Base-by-base conservation (phyloP, 2,329 filamentous ascomycete genomes). In the Penicillium sp. region DNA sequence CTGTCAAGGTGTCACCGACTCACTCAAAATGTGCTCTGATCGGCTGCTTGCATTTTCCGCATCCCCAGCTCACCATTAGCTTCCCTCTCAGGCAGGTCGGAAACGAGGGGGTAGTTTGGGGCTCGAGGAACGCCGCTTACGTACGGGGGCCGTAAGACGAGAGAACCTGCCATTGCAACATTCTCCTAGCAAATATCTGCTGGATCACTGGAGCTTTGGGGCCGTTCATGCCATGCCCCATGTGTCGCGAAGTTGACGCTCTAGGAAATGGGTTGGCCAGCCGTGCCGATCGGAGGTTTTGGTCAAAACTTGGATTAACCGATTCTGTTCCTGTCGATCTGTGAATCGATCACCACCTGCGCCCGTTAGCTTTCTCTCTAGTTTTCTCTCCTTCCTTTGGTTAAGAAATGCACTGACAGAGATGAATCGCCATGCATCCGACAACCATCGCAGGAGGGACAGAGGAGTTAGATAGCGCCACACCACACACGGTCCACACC, bases 381-480 rank as follows among this genome's bases (percentile, higher is more conserved):
- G 29, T 1, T 13, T 13, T 31, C 31, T 14, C 31, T 14, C 22
- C 8, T 37, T 13, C 11, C 13, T 14, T 8, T n/a, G 21, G 13
- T 19, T 22, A 27, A 8, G 31, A 16, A 37, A 48, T 39, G 16
- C 19, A 33, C 62, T 62, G 47, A 65, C 64, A 65, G 21, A 63
- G 54, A 52, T 66, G 62, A 29, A 66, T 63, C 16, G 59, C 61
- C 62, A 65, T 62, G 26, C 65, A 67, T 19, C 64, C 61, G 4
- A 61, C 63, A 29, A 68, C 65, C 60, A 68, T 65, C n/a, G 63
- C 61, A 14, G 65, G 59, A 27, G 66, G 58, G 21, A 67, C 59
- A 35, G 59, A 60, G 7, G 54, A 29, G 48, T 66, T 68, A 11
- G 66, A 57, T 35, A 68, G 52, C 21, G 65, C 65, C 48, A 66